These are phyloP conservation scores for Lodderomyces jiufengensis DNA, from an alignment of 1,139 yeast species.

Conservation along the genomic window DNA sequence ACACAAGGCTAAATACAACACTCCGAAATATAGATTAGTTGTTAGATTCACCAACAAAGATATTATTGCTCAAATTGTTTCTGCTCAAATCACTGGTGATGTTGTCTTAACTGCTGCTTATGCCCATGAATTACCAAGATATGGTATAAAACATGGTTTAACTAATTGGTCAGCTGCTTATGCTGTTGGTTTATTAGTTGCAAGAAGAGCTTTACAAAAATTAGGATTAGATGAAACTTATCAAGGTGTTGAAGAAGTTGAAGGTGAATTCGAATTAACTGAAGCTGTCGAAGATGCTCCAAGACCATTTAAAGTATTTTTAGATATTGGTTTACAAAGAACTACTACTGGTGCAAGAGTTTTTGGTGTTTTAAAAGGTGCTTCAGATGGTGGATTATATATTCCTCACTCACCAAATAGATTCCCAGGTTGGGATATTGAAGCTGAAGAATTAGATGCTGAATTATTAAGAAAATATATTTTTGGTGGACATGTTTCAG, in stretches of 20 bases:
- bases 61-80: slow-evolving; percentile 95
- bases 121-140: slow-evolving; percentile 97
- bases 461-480: slow-evolving; percentile 98
- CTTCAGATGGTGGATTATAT: slow-evolving; percentile 99
- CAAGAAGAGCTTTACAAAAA: slow-evolving; percentile 98
- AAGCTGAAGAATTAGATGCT: slow-evolving; percentile 96
- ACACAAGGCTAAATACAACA: slow-evolving; percentile 99
- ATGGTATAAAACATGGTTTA: slow-evolving; percentile 98
- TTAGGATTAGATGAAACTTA: slow-evolving; percentile 98
- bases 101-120: slow-evolving; percentile 95
- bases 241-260: slow-evolving; percentile 98
- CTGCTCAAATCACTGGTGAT: slow-evolving; percentile 97
- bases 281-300: slow-evolving; percentile 99
- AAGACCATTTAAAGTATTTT: slow-evolving; percentile 99
- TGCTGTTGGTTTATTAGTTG: slow-evolving; percentile 97
- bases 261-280: slow-evolving; percentile 97
- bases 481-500: slow-evolving; percentile 99
- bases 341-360: slow-evolving; percentile 99
- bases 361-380: slow-evolving; percentile 99
- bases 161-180: slow-evolving; percentile 99
- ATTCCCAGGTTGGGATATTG: slow-evolving; percentile 99
- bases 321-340: slow-evolving; percentile 99
- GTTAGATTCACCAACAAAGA: slow-evolving; percentile 99
- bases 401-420: slow-evolving; percentile 99
- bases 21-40: slow-evolving; percentile 99